Evolutionary conservation across 306 rosid species (phyloP).

Genomic region (Castanea mollissima): DNA sequence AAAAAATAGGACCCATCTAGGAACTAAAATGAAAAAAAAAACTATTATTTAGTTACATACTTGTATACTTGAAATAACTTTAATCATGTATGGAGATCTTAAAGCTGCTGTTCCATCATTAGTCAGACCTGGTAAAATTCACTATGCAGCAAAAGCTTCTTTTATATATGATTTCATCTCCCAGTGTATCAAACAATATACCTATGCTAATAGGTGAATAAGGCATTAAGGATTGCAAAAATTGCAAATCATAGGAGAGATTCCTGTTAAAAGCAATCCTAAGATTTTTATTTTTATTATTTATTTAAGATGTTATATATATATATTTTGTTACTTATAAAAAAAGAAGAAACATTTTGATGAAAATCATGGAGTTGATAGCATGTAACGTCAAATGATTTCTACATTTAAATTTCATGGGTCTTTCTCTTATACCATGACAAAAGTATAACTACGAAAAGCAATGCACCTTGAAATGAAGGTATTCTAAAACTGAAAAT

Average conservation of each 20-base stretch:
- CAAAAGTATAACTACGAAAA: neutral
- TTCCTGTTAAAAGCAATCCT: neutral
- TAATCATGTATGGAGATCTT: neutral
- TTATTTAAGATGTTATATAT: neutral
- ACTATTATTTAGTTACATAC: neutral
- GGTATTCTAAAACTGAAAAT: neutral
- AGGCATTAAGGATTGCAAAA: neutral
- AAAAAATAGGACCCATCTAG: neutral
- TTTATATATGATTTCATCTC: neutral
- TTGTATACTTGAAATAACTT: neutral
- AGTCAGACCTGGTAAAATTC: neutral
- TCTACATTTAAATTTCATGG: neutral
- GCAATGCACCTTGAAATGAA: neutral
- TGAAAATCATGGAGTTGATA: no score
- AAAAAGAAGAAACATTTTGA: no score
- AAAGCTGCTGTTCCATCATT: neutral
- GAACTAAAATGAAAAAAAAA: neutral
- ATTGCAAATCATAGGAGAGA: neutral
- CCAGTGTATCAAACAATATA: neutral
- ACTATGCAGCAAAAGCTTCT: neutral
- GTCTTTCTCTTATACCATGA: neutral
- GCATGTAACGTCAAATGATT: neutral
- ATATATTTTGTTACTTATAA: no score
- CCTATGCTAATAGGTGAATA: neutral
- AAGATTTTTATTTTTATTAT: neutral